These are phyloP conservation scores for Nitzschia sp. DNA, from an alignment of 108 stramenopile genomes.

Conservation along the genomic window DNA sequence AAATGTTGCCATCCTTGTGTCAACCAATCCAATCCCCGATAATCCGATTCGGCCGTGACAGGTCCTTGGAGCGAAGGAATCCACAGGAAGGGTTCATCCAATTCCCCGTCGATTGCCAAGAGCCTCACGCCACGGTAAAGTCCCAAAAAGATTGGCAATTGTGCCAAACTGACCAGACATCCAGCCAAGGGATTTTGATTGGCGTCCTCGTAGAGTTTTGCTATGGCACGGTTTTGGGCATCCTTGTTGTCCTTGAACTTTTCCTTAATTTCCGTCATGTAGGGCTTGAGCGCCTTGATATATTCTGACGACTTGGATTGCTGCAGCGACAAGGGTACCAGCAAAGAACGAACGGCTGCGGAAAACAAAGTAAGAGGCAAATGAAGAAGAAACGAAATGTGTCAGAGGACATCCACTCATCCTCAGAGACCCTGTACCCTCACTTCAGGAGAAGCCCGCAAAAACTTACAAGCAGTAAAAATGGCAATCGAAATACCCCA, in stretches of 20 bases:
- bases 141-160: slow-evolving; percentile 93
- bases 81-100: slow-evolving; percentile 94
- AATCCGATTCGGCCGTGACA: slow-evolving; percentile 72
- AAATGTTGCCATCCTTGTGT: slow-evolving; percentile 54
- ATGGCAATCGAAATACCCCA: slow-evolving; percentile 82
- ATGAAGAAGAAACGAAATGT: not conserved
- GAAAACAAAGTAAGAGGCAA: slow-evolving; percentile 9
- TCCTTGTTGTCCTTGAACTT: slow-evolving; percentile 89
- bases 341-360: slow-evolving; percentile 73
- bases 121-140: slow-evolving; percentile 89
- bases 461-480: slow-evolving; percentile 78
- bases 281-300: slow-evolving; percentile 90
- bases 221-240: slow-evolving; percentile 85
- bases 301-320: slow-evolving; percentile 88
- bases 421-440: no score
- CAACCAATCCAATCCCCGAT: slow-evolving; percentile 86
- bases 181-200: slow-evolving; percentile 95
- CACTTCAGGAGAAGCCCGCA: no score
- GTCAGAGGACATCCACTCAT: not conserved
- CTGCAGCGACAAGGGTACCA: slow-evolving; percentile 88
- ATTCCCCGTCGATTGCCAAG: slow-evolving; percentile 80
- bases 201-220: slow-evolving; percentile 91
- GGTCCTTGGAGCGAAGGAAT: slow-evolving; percentile 95
- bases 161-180: slow-evolving; percentile 85
- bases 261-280: slow-evolving; percentile 88